Evolutionary conservation across 2,329 filamentous ascomycete species (phyloP).

Genomic region (Dothidotthia symphoricarpi): DNA sequence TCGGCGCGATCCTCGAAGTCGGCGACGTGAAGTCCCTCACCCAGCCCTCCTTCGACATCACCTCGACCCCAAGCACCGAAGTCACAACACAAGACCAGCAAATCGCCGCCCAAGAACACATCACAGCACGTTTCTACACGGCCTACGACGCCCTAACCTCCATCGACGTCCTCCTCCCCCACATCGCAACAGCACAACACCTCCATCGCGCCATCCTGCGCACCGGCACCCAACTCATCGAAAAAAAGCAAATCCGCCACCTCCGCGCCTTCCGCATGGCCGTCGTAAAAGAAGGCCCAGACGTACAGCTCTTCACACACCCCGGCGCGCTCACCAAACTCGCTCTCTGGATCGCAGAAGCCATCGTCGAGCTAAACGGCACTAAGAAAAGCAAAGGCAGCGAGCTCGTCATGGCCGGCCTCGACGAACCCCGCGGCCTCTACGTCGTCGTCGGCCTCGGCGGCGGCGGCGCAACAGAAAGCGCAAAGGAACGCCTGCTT

Average conservation of each 20-base stretch:
- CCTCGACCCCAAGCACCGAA: slow-evolving; percentile 26
- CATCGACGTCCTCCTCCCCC: slow-evolving; percentile 70
- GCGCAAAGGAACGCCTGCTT: slow-evolving; percentile 54
- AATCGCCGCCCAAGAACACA: slow-evolving; percentile 45
- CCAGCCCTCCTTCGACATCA: slow-evolving; percentile 33
- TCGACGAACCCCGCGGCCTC: slow-evolving; percentile 82
- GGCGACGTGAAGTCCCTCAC: slow-evolving; percentile 57
- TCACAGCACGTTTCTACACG: slow-evolving; percentile 56
- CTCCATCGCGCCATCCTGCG: slow-evolving; percentile 90
- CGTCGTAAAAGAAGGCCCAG: slow-evolving; percentile 91
- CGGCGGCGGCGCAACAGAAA: slow-evolving; percentile 71
- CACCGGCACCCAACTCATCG: slow-evolving; percentile 85
- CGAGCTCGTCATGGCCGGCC: slow-evolving; percentile 83
- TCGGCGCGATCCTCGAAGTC: slow-evolving; percentile 90
- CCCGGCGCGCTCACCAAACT: slow-evolving; percentile 91
- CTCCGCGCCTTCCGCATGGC: slow-evolving; percentile 91
- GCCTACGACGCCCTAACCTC: slow-evolving; percentile 57
- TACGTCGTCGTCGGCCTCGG: slow-evolving; percentile 94
- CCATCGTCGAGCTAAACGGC: slow-evolving; percentile 82
- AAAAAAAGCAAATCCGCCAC: slow-evolving; percentile 91
- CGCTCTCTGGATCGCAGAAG: slow-evolving; percentile 90
- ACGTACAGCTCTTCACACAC: slow-evolving; percentile 87
- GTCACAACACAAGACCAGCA: slow-evolving; percentile 20
- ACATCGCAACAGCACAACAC: slow-evolving; percentile 80
- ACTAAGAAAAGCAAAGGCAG: slow-evolving; percentile 67